Conservation (phyloP, 345 rosid genomes). For the Lepidium sativum region DNA sequence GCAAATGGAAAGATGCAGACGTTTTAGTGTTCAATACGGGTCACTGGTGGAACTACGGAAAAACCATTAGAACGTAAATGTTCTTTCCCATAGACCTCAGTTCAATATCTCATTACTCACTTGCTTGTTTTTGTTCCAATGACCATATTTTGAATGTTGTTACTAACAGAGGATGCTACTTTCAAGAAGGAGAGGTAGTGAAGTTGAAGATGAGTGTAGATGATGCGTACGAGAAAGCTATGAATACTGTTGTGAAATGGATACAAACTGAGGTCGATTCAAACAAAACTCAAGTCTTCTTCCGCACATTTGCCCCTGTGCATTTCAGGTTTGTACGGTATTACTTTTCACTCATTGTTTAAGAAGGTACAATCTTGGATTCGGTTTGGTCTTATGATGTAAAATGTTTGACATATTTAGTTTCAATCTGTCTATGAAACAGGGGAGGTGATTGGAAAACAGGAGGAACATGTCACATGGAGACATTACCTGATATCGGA, state of each 20-base stretch:
- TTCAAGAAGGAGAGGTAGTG: conserved; percentile 54
- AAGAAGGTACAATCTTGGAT: not conserved
- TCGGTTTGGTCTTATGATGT: not conserved
- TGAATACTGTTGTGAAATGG: conserved; percentile 51
- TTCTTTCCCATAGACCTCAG: not conserved
- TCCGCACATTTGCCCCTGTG: conserved; percentile 66
- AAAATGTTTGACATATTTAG: not conserved
- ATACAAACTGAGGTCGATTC: conserved; percentile 40
- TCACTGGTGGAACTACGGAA: conserved; percentile 87
- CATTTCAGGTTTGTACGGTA: conserved; percentile 59
- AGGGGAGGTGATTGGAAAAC: conserved; percentile 53
- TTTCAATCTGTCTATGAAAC: not conserved
- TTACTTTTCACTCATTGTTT: not conserved
- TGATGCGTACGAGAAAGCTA: conserved; percentile 45
- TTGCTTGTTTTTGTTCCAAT: not conserved
- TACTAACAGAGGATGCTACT: conserved; percentile 53
- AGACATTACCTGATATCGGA: conserved; percentile 54
- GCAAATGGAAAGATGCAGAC: conserved; percentile 66
- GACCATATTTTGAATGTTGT: conserved; percentile 9
- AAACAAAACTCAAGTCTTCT: conserved; percentile 54
- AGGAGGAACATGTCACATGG: conserved; percentile 49
- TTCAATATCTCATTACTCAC: not conserved
- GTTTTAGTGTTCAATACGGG: conserved; percentile 72
- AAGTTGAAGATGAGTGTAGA: conserved; percentile 51
- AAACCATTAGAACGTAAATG: conserved; percentile 64